These are phyloP conservation scores for Hygrocybe punicea DNA, from an alignment of 768 basidiomycete genomes.

Conservation along the genomic window DNA sequence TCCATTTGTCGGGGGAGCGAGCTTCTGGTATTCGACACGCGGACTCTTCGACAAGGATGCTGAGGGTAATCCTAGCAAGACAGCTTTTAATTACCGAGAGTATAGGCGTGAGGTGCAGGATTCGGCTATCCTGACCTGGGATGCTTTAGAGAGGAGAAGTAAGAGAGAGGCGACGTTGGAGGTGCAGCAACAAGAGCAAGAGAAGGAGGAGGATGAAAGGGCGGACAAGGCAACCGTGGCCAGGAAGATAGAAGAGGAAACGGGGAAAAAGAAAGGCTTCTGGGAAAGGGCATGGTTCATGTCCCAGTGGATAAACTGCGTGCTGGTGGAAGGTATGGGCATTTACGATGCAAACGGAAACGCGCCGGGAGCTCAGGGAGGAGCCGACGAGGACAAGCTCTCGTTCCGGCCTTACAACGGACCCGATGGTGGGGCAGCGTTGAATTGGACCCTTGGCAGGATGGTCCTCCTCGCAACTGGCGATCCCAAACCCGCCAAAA, in stretches of 20 bases:
- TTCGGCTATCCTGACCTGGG: neutral
- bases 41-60: neutral
- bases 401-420: neutral
- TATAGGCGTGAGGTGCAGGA: neutral
- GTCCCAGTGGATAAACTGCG: neutral
- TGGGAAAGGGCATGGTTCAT: neutral
- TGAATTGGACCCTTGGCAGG: neutral
- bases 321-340: neutral
- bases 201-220: too few relatives aligned
- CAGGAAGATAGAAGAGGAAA: too few relatives aligned
- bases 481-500: too few relatives aligned
- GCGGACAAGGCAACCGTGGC: too few relatives aligned
- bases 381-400: neutral
- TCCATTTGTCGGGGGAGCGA: neutral
- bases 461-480: neutral
- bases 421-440: neutral
- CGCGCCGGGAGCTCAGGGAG: neutral
- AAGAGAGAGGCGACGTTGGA: neutral
- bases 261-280: too few relatives aligned
- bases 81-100: neutral
- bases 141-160: neutral
- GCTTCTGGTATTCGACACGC: neutral
- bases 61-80: too few relatives aligned
- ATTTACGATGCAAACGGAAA: neutral
- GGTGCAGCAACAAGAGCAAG: too few relatives aligned